Conservation (phyloP, 257 asterid species). For the Solanum megistacrolobum region DNA sequence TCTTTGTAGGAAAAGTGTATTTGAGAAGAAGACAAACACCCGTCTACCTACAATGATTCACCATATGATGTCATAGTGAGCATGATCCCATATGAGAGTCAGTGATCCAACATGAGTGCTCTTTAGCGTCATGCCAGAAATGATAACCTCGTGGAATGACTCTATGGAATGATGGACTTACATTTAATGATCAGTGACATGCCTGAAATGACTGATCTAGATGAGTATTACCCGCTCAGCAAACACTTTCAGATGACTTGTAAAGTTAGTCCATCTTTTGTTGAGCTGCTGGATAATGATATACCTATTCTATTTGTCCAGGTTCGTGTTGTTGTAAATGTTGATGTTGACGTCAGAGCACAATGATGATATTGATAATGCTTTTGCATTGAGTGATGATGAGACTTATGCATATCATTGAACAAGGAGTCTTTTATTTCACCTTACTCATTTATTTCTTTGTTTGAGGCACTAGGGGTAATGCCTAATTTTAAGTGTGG, state of each 20-base stretch:
- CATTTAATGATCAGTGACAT: neutral
- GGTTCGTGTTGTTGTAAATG: neutral
- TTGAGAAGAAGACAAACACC: neutral
- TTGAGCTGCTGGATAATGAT: neutral
- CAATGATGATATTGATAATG: neutral
- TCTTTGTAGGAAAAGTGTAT: neutral
- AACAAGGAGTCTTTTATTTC: neutral
- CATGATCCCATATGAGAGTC: too few species aligned
- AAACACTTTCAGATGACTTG: neutral
- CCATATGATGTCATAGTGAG: neutral
- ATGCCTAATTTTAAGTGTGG: neutral
- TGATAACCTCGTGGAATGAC: neutral
- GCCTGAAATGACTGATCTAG: neutral
- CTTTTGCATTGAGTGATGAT: neutral
- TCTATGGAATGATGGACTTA: neutral
- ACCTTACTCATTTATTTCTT: neutral
- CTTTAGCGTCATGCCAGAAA: too few species aligned
- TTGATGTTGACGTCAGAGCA: neutral
- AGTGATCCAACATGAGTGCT: too few species aligned
- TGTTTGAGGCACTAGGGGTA: neutral
- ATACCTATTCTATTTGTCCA: neutral
- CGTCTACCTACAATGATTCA: neutral
- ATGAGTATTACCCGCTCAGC: neutral
- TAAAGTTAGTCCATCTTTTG: neutral
- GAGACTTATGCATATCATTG: neutral